Evolutionary conservation across 495 filamentous ascomycete species (phyloP).

Genomic region (Tuber calosporum): DNA sequence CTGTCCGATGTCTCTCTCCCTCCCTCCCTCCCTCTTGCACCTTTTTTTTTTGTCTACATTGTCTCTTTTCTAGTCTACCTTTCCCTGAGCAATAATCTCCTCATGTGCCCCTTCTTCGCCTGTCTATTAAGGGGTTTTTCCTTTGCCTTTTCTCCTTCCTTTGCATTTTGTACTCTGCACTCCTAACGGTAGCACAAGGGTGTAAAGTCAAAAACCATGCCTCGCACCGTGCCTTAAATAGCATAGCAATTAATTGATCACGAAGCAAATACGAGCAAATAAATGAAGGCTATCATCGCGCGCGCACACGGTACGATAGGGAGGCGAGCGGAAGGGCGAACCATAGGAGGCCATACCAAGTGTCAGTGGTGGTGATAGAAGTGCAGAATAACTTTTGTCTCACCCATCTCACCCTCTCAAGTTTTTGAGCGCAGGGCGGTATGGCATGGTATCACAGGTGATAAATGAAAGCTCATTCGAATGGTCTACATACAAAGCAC

Average conservation of each 20-base stretch:
- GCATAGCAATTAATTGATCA: not conserved
- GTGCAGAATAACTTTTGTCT: not conserved
- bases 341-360: not conserved
- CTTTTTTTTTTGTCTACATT: conserved; percentile 19
- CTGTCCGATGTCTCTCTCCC: not conserved
- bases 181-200: not conserved
- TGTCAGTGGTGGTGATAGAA: not conserved
- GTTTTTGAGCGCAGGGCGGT: not conserved
- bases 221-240: not conserved
- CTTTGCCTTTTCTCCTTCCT: conserved; percentile 1
- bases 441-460: not conserved
- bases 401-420: not conserved
- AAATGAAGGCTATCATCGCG: not conserved
- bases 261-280: not conserved
- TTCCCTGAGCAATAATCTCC: not conserved
- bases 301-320: not conserved
- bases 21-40: not conserved
- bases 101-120: not conserved
- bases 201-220: not conserved
- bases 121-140: not conserved
- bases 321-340: not conserved
- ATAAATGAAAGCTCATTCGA: not conserved
- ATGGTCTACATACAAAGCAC: not conserved
- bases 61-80: conserved; percentile 16
- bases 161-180: not conserved